Conservation (phyloP, 139 green algal species). For the Chlorella sp. region DNA sequence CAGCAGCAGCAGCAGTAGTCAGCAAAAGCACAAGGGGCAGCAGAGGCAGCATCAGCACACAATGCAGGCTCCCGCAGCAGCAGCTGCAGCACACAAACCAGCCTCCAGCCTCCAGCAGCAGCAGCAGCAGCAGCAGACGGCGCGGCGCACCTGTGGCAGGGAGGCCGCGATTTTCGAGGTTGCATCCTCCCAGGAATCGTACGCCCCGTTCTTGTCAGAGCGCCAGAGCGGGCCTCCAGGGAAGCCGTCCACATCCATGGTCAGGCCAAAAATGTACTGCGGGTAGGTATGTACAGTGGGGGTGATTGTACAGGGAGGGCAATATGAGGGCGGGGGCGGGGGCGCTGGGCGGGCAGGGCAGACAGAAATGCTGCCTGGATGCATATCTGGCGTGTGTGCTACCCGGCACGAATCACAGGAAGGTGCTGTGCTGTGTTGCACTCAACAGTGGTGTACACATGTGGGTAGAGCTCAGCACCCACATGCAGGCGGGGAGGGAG, state of each 20-base stretch:
- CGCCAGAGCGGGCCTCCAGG: constrained; percentile 56
- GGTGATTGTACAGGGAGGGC: neutral
- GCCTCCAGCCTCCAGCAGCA: no score
- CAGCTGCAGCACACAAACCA: neutral
- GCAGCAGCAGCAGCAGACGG: neutral
- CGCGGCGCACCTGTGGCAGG: constrained; percentile 11
- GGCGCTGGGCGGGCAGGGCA: neutral
- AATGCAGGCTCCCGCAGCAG: neutral
- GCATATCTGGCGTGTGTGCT: neutral
- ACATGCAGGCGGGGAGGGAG: no score
- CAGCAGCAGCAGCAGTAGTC: neutral
- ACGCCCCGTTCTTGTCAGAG: constrained; percentile 47
- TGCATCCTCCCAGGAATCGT: constrained; percentile 49
- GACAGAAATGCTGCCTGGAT: neutral
- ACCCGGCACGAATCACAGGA: no score
- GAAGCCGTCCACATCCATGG: constrained; percentile 30
- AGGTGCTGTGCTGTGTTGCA: neutral
- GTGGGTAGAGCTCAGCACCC: neutral
- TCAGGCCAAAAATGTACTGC: constrained; percentile 60
- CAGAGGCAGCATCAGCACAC: neutral
- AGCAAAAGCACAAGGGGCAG: no score
- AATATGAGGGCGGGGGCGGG: neutral
- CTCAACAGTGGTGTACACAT: neutral
- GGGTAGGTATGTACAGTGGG: no score
- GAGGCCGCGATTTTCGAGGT: constrained; percentile 41